These are phyloP conservation scores for Nothopassalora personata DNA, from an alignment of 2,329 filamentous ascomycete species.

Conservation along the genomic window DNA sequence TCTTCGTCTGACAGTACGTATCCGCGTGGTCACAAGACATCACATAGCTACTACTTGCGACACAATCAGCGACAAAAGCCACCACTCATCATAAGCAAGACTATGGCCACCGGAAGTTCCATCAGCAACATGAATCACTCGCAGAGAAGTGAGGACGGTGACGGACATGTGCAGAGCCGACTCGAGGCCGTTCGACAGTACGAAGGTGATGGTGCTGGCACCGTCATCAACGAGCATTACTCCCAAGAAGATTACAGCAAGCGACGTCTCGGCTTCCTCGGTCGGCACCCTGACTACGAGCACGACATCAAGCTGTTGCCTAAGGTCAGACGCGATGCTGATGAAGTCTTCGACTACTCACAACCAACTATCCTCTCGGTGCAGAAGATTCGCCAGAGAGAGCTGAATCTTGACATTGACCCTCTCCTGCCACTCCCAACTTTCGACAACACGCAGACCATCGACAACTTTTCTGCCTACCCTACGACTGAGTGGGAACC, in stretches of 20 bases:
- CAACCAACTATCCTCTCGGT: conserved; percentile 17
- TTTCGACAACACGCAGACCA: conserved; percentile 23
- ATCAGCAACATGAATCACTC: background rate
- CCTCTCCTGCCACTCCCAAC: conserved; percentile 27
- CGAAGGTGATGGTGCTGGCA: conserved; percentile 20
- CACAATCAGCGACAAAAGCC: background rate
- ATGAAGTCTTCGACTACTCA: conserved; percentile 18
- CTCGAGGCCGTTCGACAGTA: conserved; percentile 4
- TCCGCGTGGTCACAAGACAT: background rate
- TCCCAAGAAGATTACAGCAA: conserved; percentile 21
- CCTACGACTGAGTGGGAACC: conserved; percentile 8
- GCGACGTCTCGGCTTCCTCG: conserved; percentile 23
- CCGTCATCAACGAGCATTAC: conserved; percentile 26
- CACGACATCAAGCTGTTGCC: conserved; percentile 7
- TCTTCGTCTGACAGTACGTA: background rate
- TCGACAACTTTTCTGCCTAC: conserved; percentile 24
- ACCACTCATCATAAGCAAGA: background rate
- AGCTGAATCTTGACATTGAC: conserved; percentile 18
- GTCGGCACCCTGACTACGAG: conserved; percentile 18
- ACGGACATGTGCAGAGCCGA: background rate
- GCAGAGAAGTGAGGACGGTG: background rate
- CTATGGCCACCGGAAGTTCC: background rate
- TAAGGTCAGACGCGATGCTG: conserved; percentile 15
- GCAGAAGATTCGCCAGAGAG: conserved; percentile 23
- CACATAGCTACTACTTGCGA: background rate